These are phyloP conservation scores for Mycena capillaripes DNA, from an alignment of 768 basidiomycete genomes.

Conservation along the genomic window DNA sequence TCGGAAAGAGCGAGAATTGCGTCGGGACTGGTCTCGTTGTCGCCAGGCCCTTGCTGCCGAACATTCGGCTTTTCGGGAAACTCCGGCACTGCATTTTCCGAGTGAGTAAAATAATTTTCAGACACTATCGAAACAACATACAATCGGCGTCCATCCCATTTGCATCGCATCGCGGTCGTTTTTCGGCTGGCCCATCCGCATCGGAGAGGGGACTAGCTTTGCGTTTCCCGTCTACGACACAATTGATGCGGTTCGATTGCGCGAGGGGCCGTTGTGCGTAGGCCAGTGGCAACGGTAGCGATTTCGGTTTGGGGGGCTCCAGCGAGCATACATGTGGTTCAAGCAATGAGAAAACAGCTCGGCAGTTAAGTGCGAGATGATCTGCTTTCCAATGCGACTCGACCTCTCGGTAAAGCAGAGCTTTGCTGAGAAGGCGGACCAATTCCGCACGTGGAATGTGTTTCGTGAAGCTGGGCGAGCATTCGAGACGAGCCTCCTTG, in stretches of 20 bases:
- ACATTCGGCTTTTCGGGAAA: conserved; percentile 45
- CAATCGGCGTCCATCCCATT: conserved; percentile 66
- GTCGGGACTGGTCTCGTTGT: conserved; percentile 56
- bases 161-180: conserved; percentile 67
- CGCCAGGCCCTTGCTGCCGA: conserved; percentile 56
- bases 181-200: conserved; percentile 66
- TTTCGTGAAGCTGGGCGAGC: conserved; percentile 75
- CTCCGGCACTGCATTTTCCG: conserved; percentile 29
- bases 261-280: conserved; percentile 14
- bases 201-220: conserved; percentile 57
- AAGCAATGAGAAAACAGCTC: conserved; percentile 77
- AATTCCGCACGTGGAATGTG: conserved; percentile 88
- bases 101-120: conserved; percentile 18
- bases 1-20: conserved; percentile 63
- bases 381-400: conserved; percentile 86
- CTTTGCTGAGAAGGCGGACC: conserved; percentile 83
- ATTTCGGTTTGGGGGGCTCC: conserved; percentile 54
- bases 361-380: conserved; percentile 74
- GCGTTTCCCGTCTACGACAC: conserved; percentile 54
- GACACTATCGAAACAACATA: conserved; percentile 48
- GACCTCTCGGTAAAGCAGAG: conserved; percentile 84
- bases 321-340: conserved; percentile 81
- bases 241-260: conserved; percentile 18
- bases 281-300: conserved; percentile 23
- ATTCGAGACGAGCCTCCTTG: conserved; percentile 79